Evolutionary conservation across 2,329 filamentous ascomycete genomes (phyloP), one percentile per base, ranked within the genome.

Genomic region (Curvularia eragrostidis): DNA sequence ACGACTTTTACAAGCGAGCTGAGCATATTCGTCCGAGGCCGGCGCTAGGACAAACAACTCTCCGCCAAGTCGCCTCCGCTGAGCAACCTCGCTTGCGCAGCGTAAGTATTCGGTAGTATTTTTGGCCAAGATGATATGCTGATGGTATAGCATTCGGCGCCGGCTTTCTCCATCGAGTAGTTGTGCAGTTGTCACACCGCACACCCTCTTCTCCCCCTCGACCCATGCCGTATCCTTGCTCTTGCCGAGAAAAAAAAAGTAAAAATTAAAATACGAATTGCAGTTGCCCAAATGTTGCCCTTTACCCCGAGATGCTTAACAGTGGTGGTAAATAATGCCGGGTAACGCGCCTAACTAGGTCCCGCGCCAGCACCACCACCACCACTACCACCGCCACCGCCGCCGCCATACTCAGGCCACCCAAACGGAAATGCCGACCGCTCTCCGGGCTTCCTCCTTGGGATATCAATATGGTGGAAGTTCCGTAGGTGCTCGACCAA

Each of bases 401-500:
- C 41, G 9, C 54, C 62, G 44, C 63, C 55, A 28, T 13, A 32
- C 15, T 65, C 61, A 1, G 64, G 64, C 59, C 63, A 68, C 5
- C 71, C 72, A 51, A 70, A 62, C 1, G 70, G 70, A 32, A 72
- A 68, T 3, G 72, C 72, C 10, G 61, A 68, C 3, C 72, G 63
- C 62, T 76, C 72, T 8, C 72, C 72, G 4, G 72, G 69, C 48
- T 61, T 60, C 30, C 73, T 62, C 66, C 80, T 80, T 18, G 76
- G 77, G 41, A 80, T 77, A 48, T 82, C 76, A 44, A 80, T 70
- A 53, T 82, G 79, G 66, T 87, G 85, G 58, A 81, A 85, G 42
- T 83, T 83, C 51, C 85, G 76, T 51, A 84, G 69, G 68, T 88
- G 85, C 66, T 87, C 85, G 38, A 78, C 78, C 39, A 86, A 75